A percentile compares a stretch with the other conserved stretches of the same genome.
Conservation (phyloP, 805 yeast genomes). For the Yarrowia divulgata region DNA sequence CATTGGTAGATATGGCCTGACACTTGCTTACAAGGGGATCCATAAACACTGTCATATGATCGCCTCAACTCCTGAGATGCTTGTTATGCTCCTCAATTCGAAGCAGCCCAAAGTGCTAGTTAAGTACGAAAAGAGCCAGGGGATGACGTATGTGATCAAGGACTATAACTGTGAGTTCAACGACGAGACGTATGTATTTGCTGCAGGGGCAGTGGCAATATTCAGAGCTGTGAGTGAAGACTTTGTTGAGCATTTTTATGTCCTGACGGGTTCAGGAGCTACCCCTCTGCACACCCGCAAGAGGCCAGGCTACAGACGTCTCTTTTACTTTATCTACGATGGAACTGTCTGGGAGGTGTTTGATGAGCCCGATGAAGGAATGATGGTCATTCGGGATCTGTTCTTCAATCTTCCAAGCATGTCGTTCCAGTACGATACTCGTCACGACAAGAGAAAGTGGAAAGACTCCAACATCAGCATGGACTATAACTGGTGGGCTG, state of each 20-base stretch:
- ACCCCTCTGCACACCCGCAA: background rate
- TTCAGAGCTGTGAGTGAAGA: background rate
- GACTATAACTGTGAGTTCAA: background rate
- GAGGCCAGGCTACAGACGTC: background rate
- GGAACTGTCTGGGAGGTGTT: constrained; percentile 11
- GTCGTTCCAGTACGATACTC: background rate
- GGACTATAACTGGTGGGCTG: constrained; percentile 9
- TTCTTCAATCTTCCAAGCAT: background rate
- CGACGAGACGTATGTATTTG: background rate
- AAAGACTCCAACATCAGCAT: background rate
- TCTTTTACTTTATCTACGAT: constrained; percentile 1
- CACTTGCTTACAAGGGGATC: background rate
- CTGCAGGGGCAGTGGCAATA: background rate
- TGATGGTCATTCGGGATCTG: background rate
- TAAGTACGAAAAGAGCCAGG: background rate
- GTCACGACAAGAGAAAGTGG: background rate
- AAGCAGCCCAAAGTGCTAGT: background rate
- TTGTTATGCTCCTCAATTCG: background rate
- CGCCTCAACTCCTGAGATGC: background rate
- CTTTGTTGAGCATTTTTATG: background rate
- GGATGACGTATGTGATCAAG: background rate
- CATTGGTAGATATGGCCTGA: background rate
- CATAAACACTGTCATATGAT: background rate
- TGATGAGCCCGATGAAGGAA: background rate
- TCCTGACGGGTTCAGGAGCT: background rate